A percentile compares a stretch with the other conserved stretches of the same genome.
Evolutionary conservation across 371 early-diverging fungal species (phyloP).

Genomic region (Lichtheimia ramosa): DNA sequence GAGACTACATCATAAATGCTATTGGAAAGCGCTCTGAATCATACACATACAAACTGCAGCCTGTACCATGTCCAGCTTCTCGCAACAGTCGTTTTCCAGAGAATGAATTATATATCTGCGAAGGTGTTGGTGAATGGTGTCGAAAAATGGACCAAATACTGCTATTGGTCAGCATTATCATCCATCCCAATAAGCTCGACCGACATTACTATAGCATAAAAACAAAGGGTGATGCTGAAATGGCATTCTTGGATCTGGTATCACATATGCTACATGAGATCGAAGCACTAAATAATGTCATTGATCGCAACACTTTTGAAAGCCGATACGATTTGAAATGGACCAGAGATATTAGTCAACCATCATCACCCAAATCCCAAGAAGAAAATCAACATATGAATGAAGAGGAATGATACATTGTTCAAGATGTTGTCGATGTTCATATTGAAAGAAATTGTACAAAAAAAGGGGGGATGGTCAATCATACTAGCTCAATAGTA

Average conservation of each 20-base stretch:
- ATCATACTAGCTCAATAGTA: slow-evolving; percentile 9
- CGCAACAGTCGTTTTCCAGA: slow-evolving; percentile 5
- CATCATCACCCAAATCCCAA: too few relatives aligned
- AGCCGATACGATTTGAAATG: slow-evolving; percentile 10
- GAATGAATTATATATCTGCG: slow-evolving; percentile 11
- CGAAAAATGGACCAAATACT: neutral
- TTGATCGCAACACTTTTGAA: slow-evolving; percentile 13
- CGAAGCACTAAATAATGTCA: slow-evolving; percentile 4
- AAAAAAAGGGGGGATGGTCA: neutral
- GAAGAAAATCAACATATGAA: too few relatives aligned
- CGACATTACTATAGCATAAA: slow-evolving; percentile 4
- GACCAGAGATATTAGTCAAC: neutral
- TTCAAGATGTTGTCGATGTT: neutral
- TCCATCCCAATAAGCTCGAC: slow-evolving; percentile 10
- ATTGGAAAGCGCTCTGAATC: slow-evolving; percentile 5
- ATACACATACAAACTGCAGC: slow-evolving; percentile 2
- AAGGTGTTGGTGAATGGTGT: slow-evolving; percentile 9
- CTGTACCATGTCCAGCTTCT: slow-evolving; percentile 6
- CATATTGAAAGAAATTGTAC: neutral
- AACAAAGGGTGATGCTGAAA: slow-evolving; percentile 12
- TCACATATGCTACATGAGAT: neutral
- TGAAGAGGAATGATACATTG: neutral
- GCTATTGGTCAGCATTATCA: neutral
- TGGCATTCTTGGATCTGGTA: neutral
- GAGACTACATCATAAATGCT: neutral